Evolutionary conservation across 805 yeast genomes (phyloP).

Genomic region (Tanozyma kutaoensis): DNA sequence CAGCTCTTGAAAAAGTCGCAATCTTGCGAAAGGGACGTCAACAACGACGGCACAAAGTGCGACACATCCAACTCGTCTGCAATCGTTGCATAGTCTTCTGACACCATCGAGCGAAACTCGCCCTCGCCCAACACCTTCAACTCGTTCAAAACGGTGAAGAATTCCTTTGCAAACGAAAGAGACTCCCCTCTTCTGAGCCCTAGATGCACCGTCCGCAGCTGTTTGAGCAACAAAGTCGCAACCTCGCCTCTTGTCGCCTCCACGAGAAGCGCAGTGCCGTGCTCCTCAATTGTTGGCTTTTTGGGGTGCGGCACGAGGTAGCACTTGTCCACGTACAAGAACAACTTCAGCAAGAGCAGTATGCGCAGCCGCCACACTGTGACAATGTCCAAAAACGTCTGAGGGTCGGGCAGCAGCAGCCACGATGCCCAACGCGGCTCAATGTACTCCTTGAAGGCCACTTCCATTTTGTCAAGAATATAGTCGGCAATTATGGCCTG

Average conservation of each 20-base stretch:
- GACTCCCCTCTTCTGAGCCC: conserved; percentile 1
- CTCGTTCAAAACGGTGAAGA: conserved; percentile 9
- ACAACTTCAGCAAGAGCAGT: conserved; percentile 13
- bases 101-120: no score
- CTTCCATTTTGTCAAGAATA: conserved; percentile 9
- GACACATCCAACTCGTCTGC: conserved; percentile 7
- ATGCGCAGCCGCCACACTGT: conserved; percentile 13
- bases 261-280: conserved; percentile 11
- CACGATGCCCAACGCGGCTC: not conserved
- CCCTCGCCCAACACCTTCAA: no score
- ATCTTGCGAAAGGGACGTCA: conserved; percentile 4
- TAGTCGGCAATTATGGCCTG: conserved; percentile 14
- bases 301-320: conserved; percentile 20
- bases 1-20: conserved; percentile 3
- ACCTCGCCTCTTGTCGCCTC: conserved; percentile 4
- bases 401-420: not conserved
- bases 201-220: conserved; percentile 4
- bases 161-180: conserved; percentile 2
- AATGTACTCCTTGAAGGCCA: conserved; percentile 1
- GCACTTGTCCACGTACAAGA: conserved; percentile 20
- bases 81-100: no score
- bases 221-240: not conserved
- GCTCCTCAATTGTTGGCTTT: conserved; percentile 12
- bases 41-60: conserved; percentile 4
- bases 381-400: not conserved